Evolutionary conservation across 2,329 filamentous ascomycete species (phyloP).

Genomic region (Cladosporium sp.): DNA sequence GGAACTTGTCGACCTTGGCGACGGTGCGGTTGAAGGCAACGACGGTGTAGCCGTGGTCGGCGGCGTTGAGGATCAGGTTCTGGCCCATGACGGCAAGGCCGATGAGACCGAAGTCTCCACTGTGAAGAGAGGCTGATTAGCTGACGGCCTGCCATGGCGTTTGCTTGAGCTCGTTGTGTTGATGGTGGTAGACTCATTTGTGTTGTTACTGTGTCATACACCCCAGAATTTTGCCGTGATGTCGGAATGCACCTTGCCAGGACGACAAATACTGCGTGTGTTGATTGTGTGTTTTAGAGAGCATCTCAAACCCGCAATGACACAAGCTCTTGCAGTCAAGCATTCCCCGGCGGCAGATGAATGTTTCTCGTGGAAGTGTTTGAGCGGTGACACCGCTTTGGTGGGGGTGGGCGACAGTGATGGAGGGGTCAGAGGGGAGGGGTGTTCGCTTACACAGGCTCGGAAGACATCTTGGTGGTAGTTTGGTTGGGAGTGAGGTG

Average conservation of each 20-base stretch:
- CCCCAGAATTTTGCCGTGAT: slow-evolving; percentile 6
- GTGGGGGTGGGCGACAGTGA: background rate
- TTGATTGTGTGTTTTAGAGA: too few relatives aligned
- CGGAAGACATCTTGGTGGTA: slow-evolving; percentile 24
- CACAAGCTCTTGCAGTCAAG: background rate
- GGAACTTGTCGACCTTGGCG: slow-evolving; percentile 81
- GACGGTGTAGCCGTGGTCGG: slow-evolving; percentile 76
- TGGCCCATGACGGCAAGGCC: slow-evolving; percentile 51
- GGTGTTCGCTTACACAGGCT: slow-evolving; percentile 27
- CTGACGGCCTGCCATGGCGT: slow-evolving; percentile 1
- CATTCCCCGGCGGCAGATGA: background rate
- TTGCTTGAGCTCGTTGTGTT: background rate
- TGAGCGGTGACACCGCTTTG: background rate
- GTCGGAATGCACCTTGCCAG: background rate
- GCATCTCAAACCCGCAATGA: too few relatives aligned
- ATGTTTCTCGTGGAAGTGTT: background rate
- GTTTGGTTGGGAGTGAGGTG: slow-evolving; percentile 7
- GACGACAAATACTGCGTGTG: background rate
- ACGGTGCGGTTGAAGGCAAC: slow-evolving; percentile 98
- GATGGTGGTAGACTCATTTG: background rate
- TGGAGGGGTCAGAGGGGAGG: slow-evolving; percentile 13
- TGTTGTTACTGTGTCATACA: slow-evolving; percentile 3
- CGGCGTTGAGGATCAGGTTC: slow-evolving; percentile 54
- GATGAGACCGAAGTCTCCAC: slow-evolving; percentile 53
- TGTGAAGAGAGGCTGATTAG: slow-evolving; percentile 27